phyloP scores from a whole-genome alignment of 495 filamentous ascomycete genomes.

The Penicillium steckii region DNA sequence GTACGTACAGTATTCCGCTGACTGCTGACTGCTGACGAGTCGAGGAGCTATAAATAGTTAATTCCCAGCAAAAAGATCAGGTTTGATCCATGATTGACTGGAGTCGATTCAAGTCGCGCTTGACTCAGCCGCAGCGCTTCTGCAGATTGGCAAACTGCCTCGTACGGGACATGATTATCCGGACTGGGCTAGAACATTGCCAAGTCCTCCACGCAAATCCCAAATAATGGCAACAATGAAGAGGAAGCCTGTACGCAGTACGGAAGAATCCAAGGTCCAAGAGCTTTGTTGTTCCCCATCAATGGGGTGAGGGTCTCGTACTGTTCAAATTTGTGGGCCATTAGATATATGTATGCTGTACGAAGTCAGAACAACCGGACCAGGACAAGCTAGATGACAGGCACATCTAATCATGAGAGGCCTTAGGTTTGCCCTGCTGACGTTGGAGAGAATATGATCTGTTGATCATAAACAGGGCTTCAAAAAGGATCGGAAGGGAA shows the following conservation, averaged over 20 bases:
- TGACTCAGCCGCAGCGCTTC: background rate
- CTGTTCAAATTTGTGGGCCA: conserved; percentile 5
- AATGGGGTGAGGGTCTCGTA: conserved; percentile 6
- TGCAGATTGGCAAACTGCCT: background rate
- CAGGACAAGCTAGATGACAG: background rate
- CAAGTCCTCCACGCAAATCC: background rate
- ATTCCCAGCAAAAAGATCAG: background rate
- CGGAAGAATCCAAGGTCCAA: too few relatives aligned
- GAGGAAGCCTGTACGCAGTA: too few relatives aligned
- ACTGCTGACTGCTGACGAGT: background rate
- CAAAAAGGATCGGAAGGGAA: background rate
- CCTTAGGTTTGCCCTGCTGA: background rate
- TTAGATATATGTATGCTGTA: background rate
- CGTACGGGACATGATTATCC: background rate
- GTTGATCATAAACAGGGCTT: too few relatives aligned
- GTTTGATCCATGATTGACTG: too few relatives aligned
- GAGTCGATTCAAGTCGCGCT: background rate
- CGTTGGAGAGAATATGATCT: background rate
- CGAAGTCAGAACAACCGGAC: background rate
- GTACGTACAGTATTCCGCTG: background rate
- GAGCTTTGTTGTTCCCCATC: background rate
- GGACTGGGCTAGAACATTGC: background rate
- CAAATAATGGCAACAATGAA: background rate
- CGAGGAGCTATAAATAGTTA: background rate
- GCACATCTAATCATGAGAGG: background rate